These are phyloP conservation scores for Solanum lycopersicoides DNA, from an alignment of 257 asterid genomes.

Conservation along the genomic window DNA sequence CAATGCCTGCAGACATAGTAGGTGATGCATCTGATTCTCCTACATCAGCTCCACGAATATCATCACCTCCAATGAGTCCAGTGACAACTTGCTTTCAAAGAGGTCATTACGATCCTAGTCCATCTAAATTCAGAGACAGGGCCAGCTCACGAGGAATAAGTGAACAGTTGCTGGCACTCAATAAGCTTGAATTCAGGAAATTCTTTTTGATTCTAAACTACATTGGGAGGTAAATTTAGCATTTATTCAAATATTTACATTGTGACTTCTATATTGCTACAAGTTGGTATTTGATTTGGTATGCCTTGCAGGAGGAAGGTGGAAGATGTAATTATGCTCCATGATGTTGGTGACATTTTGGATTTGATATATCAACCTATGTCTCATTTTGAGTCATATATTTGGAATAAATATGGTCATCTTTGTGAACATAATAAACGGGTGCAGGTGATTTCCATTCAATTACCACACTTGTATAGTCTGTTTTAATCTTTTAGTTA, in stretches of 20 bases:
- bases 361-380: slow-evolving; percentile 25
- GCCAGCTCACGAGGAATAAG: slow-evolving; percentile 4
- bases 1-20: background rate
- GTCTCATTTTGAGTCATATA: slow-evolving; percentile 37
- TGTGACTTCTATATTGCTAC: background rate
- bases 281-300: background rate
- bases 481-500: background rate
- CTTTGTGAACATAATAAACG: slow-evolving; percentile 20
- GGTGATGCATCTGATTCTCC: background rate
- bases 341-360: slow-evolving; percentile 33
- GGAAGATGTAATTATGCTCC: slow-evolving; percentile 34
- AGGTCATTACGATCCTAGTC: background rate
- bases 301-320: slow-evolving; percentile 31
- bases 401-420: slow-evolving; percentile 44
- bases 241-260: background rate
- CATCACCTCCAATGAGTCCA: background rate
- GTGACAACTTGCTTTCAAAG: background rate
- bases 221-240: slow-evolving; percentile 41
- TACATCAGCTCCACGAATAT: background rate
- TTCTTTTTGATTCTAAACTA: slow-evolving; percentile 58
- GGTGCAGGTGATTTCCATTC: slow-evolving; percentile 19
- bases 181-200: slow-evolving; percentile 43
- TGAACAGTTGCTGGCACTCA: slow-evolving; percentile 29
- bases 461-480: background rate
- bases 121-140: slow-evolving; percentile 1